These are phyloP conservation scores for Sicyos baderoa DNA, from an alignment of 306 rosid species.

Conservation along the genomic window DNA sequence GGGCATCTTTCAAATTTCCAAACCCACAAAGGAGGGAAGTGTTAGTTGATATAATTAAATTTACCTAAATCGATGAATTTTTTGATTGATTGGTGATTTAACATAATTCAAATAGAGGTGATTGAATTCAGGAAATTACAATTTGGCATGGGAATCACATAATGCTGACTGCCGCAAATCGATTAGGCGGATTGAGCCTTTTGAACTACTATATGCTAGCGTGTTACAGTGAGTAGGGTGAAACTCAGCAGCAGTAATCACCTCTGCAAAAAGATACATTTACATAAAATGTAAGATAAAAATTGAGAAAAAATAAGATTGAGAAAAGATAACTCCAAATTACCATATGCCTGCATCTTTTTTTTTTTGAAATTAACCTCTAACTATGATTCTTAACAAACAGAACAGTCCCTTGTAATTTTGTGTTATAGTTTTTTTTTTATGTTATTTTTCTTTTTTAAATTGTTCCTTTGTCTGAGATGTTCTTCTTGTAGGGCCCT, in stretches of 20 bases:
- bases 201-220: slow-evolving; percentile 95
- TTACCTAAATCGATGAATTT: too few relatives aligned
- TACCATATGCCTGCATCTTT: not conserved
- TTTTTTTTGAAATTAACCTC: slow-evolving; percentile 5
- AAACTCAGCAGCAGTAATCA: slow-evolving; percentile 96
- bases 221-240: slow-evolving; percentile 92
- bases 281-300: slow-evolving; percentile 13
- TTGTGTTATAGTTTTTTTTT: not conserved
- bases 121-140: slow-evolving; percentile 35
- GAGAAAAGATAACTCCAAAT: not conserved
- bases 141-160: slow-evolving; percentile 88
- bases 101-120: too few relatives aligned
- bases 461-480: not conserved
- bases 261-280: slow-evolving; percentile 58
- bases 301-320: slow-evolving; percentile 15
- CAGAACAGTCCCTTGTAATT: not conserved
- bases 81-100: too few relatives aligned
- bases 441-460: not conserved
- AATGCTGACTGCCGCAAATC: slow-evolving; percentile 98
- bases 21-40: too few relatives aligned
- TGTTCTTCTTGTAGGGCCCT: slow-evolving; percentile 4
- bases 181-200: slow-evolving; percentile 91
- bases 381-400: not conserved
- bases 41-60: too few relatives aligned
- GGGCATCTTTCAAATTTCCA: too few relatives aligned